Percentiles rank a stretch among this genome's conserved stretches.
These are phyloP conservation scores for Saccharomycopsis synnaedendra DNA, from an alignment of 805 yeast genomes.

Conservation along the genomic window DNA sequence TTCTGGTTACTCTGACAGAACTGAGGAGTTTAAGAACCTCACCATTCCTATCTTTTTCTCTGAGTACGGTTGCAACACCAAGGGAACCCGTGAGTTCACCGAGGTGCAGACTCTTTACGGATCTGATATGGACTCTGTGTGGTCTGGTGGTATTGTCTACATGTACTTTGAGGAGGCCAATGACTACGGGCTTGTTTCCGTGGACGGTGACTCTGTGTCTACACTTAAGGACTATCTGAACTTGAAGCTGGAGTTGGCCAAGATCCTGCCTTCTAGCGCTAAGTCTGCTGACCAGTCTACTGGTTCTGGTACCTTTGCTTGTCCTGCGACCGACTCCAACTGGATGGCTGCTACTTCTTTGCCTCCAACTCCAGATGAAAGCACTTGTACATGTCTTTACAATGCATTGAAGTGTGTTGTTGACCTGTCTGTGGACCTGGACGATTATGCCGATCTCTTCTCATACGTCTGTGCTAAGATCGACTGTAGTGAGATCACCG, in stretches of 20 bases:
- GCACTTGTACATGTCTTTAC: constrained; percentile 53
- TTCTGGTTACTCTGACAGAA: constrained; percentile 60
- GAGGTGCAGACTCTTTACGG: constrained; percentile 60
- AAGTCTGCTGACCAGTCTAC: constrained; percentile 28
- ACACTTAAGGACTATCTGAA: constrained; percentile 55
- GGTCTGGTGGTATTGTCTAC: constrained; percentile 88
- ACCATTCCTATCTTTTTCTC: constrained; percentile 70
- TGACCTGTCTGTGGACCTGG: constrained; percentile 35
- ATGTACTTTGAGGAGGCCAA: constrained; percentile 74
- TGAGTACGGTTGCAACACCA: constrained; percentile 72
- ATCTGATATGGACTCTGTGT: constrained; percentile 63
- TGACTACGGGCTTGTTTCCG: constrained; percentile 61
- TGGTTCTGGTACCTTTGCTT: constrained; percentile 35
- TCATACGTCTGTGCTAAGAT: constrained; percentile 43
- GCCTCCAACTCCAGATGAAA: constrained; percentile 71
- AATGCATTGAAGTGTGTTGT: constrained; percentile 51
- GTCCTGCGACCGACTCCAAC: constrained; percentile 45
- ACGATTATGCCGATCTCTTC: constrained; percentile 52
- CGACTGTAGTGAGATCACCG: constrained; percentile 49
- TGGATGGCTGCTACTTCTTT: constrained; percentile 61
- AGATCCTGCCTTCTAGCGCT: constrained; percentile 42
- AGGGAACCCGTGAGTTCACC: constrained; percentile 57
- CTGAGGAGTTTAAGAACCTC: constrained; percentile 51
- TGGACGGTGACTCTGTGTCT: constrained; percentile 35
- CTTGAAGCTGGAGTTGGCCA: constrained; percentile 47